A percentile compares a stretch with the other conserved stretches of the same genome.
These are phyloP conservation scores for Cryptosporidium baileyi DNA, from an alignment of 169 alveolate genomes.

Conservation along the genomic window DNA sequence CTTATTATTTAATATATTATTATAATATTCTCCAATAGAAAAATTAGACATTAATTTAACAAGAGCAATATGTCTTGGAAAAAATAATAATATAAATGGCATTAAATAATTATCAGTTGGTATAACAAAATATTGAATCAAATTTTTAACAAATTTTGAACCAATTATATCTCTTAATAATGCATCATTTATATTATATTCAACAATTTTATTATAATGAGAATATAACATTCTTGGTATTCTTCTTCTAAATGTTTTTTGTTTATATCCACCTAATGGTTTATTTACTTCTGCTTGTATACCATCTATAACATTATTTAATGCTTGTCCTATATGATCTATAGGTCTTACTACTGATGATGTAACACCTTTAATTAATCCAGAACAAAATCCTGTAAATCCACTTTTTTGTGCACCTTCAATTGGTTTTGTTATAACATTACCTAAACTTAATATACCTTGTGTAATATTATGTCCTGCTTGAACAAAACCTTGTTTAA, in stretches of 20 bases:
- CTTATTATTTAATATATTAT: neutral
- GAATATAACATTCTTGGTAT: conserved; percentile 90
- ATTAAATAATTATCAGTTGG: conserved; percentile 70
- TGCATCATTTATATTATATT: conserved; percentile 80
- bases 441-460: conserved; percentile 85
- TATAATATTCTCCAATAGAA: conserved; percentile 1
- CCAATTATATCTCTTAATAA: conserved; percentile 82
- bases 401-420: conserved; percentile 91
- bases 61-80: conserved; percentile 66
- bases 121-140: conserved; percentile 77
- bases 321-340: conserved; percentile 90
- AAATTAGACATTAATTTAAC: conserved; percentile 32
- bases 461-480: conserved; percentile 88
- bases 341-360: conserved; percentile 90
- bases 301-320: conserved; percentile 86
- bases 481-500: conserved; percentile 84
- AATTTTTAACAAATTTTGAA: conserved; percentile 77
- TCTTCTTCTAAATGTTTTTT: conserved; percentile 78
- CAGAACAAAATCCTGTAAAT: conserved; percentile 86
- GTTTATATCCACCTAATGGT: conserved; percentile 81
- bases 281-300: conserved; percentile 83
- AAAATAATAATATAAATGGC: conserved; percentile 72
- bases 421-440: conserved; percentile 88
- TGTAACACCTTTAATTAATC: conserved; percentile 89
- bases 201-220: conserved; percentile 78